phyloP scores from a whole-genome alignment of 2,329 filamentous ascomycete species.

The Rutstroemia sp. region DNA sequence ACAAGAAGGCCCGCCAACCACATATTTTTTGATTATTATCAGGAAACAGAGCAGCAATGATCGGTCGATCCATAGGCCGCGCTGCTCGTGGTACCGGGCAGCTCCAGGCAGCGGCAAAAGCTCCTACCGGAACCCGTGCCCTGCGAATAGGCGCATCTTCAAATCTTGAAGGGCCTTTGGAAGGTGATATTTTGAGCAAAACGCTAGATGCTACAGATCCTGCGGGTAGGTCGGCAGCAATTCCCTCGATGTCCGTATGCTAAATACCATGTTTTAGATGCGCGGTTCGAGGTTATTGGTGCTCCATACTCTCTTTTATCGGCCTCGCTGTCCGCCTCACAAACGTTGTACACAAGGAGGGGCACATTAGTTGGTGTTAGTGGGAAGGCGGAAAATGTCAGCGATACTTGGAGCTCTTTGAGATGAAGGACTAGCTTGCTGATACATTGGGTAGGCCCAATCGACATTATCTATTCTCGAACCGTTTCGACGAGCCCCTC shows the following conservation, averaged over 20 bases:
- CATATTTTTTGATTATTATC: conserved; percentile 1
- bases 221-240: conserved; percentile 13
- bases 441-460: conserved; percentile 52
- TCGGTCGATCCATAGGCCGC: conserved; percentile 23
- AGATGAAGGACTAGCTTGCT: conserved; percentile 7
- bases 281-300: conserved; percentile 88
- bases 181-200: conserved; percentile 49
- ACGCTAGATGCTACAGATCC: conserved; percentile 33
- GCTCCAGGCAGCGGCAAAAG: conserved; percentile 14
- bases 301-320: conserved; percentile 90
- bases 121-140: conserved; percentile 37
- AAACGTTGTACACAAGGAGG: conserved; percentile 84
- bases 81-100: conserved; percentile 22
- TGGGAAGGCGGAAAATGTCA: conserved; percentile 84
- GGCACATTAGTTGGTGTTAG: conserved; percentile 86
- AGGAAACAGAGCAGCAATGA: conserved; percentile 22
- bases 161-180: conserved; percentile 45
- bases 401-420: conserved; percentile 19
- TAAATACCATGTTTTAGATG: conserved; percentile 51
- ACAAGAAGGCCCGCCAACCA: conserved; percentile 3
- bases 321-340: conserved; percentile 85
- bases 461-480: conserved; percentile 84
- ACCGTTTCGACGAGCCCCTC: conserved; percentile 68
- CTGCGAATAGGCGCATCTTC: conserved; percentile 58
- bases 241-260: conserved; percentile 1